phyloP scores from a whole-genome alignment of 1,139 yeast genomes.

The Sugiyamaella neomexicana region DNA sequence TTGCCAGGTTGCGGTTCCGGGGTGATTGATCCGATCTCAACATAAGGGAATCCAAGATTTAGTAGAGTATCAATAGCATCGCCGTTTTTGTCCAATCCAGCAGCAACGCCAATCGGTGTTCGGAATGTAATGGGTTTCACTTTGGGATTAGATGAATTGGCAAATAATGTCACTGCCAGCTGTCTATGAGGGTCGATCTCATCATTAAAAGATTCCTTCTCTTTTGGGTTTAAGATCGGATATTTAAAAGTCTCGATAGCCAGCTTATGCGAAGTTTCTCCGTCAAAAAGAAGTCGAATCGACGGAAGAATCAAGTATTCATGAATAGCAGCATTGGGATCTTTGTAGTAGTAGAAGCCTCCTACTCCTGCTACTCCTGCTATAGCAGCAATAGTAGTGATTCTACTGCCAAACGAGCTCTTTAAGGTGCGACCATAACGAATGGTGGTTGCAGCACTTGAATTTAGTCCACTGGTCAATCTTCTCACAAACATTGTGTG shows the following conservation, averaged over 20 bases:
- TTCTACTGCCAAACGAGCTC: slow-evolving; percentile 24
- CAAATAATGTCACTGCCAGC: slow-evolving; percentile 38
- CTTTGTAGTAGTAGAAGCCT: slow-evolving; percentile 52
- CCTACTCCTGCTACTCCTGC: slow-evolving; percentile 43
- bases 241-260: slow-evolving; percentile 70
- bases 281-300: slow-evolving; percentile 69
- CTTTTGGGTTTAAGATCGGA: slow-evolving; percentile 38
- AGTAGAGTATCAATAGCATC: slow-evolving; percentile 87
- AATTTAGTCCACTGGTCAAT: not conserved
- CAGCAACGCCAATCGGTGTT: slow-evolving; percentile 90
- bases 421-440: slow-evolving; percentile 1
- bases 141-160: slow-evolving; percentile 33
- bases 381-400: slow-evolving; percentile 31
- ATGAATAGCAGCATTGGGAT: slow-evolving; percentile 80
- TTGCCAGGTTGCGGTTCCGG: slow-evolving; percentile 94
- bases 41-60: slow-evolving; percentile 80
- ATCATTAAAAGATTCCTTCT: slow-evolving; percentile 36
- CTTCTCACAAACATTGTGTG: slow-evolving; percentile 1
- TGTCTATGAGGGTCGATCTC: slow-evolving; percentile 37
- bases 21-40: slow-evolving; percentile 91
- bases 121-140: slow-evolving; percentile 46
- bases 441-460: not conserved
- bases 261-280: slow-evolving; percentile 78
- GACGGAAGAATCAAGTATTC: slow-evolving; percentile 79
- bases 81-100: slow-evolving; percentile 93